Percentiles rank a stretch among this genome's conserved stretches.
These are phyloP conservation scores for Alliaria petiolata DNA, from an alignment of 345 rosid species.

Conservation along the genomic window DNA sequence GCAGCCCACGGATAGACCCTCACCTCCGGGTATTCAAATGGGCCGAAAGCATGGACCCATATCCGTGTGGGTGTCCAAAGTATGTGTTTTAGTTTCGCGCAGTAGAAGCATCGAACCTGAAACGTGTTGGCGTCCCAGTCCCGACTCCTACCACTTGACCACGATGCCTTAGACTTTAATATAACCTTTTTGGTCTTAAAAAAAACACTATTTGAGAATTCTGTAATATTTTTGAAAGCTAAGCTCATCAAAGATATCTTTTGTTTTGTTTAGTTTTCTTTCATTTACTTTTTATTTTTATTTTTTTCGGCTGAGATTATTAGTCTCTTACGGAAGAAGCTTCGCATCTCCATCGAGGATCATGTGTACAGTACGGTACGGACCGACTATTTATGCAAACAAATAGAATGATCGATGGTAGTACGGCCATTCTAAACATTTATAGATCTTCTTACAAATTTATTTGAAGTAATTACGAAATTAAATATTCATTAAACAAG, in stretches of 20 bases:
- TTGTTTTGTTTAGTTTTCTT: not conserved
- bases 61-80: too few species aligned
- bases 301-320: not conserved
- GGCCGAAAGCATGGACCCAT: too few species aligned
- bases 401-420: not conserved
- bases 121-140: too few species aligned
- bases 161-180: too few species aligned
- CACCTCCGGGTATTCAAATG: too few species aligned
- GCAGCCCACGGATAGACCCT: too few species aligned
- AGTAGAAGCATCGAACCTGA: too few species aligned
- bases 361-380: slow-evolving; percentile 8
- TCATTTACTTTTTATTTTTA: not conserved
- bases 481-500: not conserved
- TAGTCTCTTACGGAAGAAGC: slow-evolving; percentile 9
- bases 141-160: too few species aligned
- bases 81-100: too few species aligned
- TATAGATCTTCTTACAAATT: not conserved
- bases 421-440: not conserved
- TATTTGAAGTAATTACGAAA: not conserved
- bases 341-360: slow-evolving; percentile 12
- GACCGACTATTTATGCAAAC: not conserved
- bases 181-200: not conserved
- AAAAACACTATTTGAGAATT: not conserved
- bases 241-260: not conserved
- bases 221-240: not conserved